Evolutionary conservation across 805 yeast species (phyloP).

Genomic region (Lachancea fermentati): DNA sequence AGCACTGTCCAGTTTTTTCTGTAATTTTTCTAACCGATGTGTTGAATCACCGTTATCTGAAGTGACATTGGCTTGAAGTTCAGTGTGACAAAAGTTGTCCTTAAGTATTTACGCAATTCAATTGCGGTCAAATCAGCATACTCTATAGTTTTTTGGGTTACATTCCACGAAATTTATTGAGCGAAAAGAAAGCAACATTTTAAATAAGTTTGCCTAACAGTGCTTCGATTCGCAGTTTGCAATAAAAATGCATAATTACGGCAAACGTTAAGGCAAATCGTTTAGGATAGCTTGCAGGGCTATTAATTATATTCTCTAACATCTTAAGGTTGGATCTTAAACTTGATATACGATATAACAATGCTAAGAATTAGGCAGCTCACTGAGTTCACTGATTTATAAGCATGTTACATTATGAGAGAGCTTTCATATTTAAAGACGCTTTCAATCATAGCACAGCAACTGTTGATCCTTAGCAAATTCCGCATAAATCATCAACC

Average conservation of each 20-base stretch:
- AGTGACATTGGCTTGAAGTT: conserved; percentile 9
- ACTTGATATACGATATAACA: conserved; percentile 10
- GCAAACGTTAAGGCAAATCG: conserved; percentile 7
- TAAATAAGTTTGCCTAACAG: conserved; percentile 10
- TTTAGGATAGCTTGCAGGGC: conserved; percentile 4
- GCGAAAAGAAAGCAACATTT: conserved; percentile 4
- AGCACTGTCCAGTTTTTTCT: not conserved
- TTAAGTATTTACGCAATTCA: conserved; percentile 5
- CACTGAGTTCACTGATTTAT: conserved; percentile 3
- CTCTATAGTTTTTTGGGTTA: not conserved
- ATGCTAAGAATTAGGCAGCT: conserved; percentile 11
- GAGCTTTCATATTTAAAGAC: conserved; percentile 10
- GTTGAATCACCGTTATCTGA: conserved; percentile 12
- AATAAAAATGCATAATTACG: conserved; percentile 6
- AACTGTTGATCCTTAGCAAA: conserved; percentile 1
- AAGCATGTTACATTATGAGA: conserved; percentile 7
- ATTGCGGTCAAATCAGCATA: conserved; percentile 1
- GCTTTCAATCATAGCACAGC: conserved; percentile 1
- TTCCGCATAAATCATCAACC: conserved; percentile 4
- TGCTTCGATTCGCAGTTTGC: conserved; percentile 6
- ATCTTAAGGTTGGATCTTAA: conserved; percentile 9
- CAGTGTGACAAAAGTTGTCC: conserved; percentile 8
- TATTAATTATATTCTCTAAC: not conserved
- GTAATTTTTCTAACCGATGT: conserved; percentile 1
- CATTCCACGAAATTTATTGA: conserved; percentile 3